Evolutionary conservation across 352 stramenopile genomes (phyloP).

Genomic region (Phytophthora brassicae): DNA sequence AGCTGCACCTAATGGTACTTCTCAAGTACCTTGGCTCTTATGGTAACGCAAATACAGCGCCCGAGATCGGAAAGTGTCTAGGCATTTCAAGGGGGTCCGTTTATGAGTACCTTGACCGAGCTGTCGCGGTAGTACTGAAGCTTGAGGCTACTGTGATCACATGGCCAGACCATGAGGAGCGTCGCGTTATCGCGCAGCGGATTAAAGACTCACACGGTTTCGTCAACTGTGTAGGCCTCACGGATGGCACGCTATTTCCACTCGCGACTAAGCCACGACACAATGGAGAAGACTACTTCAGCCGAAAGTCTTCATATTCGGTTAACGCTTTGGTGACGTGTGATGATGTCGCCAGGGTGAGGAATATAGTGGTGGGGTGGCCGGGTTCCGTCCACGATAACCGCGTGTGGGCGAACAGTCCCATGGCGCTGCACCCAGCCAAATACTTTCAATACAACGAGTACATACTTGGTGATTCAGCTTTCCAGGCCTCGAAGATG

Average conservation of each 20-base stretch:
- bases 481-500: slow-evolving; percentile 13
- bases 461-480: slow-evolving; percentile 26
- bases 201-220: background rate
- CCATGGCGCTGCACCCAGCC: background rate
- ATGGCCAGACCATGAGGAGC: background rate
- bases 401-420: slow-evolving; percentile 11
- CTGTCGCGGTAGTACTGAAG: slow-evolving; percentile 1
- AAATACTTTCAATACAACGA: slow-evolving; percentile 14
- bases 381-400: background rate
- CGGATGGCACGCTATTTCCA: slow-evolving; percentile 8
- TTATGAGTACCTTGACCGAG: slow-evolving; percentile 4
- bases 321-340: background rate
- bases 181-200: background rate
- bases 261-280: background rate
- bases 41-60: slow-evolving; percentile 3
- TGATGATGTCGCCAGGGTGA: background rate
- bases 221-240: slow-evolving; percentile 7
- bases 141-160: background rate
- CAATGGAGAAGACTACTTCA: slow-evolving; percentile 5
- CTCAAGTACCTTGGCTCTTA: slow-evolving; percentile 11
- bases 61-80: background rate
- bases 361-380: background rate
- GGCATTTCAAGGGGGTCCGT: background rate
- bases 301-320: slow-evolving; percentile 1
- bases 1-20: slow-evolving; percentile 4